Evolutionary conservation across 2,329 filamentous ascomycete species (phyloP), one percentile per base, ranked within the genome.

Genomic region (Epichloe gansuensis): DNA sequence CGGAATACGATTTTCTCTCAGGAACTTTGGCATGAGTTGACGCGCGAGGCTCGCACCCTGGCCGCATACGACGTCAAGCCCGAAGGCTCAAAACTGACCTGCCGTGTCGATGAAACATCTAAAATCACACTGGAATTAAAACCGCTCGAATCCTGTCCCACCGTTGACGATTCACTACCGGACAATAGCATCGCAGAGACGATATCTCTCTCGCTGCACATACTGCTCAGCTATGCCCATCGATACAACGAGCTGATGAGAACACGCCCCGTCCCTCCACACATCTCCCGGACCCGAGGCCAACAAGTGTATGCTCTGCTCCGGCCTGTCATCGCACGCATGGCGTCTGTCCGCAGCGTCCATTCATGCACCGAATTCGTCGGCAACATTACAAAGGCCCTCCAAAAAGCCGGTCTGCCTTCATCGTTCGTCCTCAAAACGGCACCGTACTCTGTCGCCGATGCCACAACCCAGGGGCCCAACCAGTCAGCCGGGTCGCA

Each of bases 1-100:
- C 77, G 87, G 52, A 85, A 93, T 65, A 88, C 85, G 48, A 75
- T 91, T 21, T 89, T 87, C 60, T 82, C 87, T 31, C 84, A 90
- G 62, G 93, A 98, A 64, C 71, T 98, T 2, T 96, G 89, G 77
- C 83, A 95, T 59, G 93, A 98, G 67, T 74, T 97, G 54, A 83
- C 84, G 50, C 78, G 88, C 17, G 93, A 98, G 68, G 82, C 86
- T 0, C 84, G 89, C 15, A 76, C 76, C 0, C 72, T 95, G 23
- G 75, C 84, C 3, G 81, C 82, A 11, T 82, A 87, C 54, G 80
- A 84, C 9, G 83, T 96, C 12, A 77, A 76, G 27, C 77, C 82
- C 13, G 75, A 80, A 38, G 80, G 76, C 13, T 71, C 78, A 27
- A 68, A 74, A 3, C 73, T 89, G 42, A 71, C 73, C 9, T 80